Percentiles rank a stretch among this genome's conserved stretches.
Conservation (phyloP, 805 yeast species). For the Millerozyma acaciae region DNA sequence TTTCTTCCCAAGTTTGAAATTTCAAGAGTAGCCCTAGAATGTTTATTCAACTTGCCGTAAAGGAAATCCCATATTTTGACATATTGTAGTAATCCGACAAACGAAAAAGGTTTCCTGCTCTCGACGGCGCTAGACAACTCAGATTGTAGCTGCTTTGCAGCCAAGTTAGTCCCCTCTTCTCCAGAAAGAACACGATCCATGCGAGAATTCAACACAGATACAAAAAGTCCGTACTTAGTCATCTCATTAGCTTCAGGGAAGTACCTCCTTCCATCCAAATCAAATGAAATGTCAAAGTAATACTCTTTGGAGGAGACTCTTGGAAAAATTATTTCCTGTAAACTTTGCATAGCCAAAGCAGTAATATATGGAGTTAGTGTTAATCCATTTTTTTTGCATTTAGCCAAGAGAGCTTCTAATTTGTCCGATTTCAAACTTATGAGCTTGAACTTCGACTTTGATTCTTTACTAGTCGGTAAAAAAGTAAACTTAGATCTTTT, state of each 20-base stretch:
- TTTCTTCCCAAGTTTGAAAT: conserved; percentile 18
- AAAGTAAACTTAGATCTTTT: conserved; percentile 10
- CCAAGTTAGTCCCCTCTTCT: not conserved
- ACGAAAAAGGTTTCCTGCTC: conserved; percentile 8
- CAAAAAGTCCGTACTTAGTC: not conserved
- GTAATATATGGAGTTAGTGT: conserved; percentile 20
- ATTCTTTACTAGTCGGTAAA: conserved; percentile 3
- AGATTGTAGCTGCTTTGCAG: not conserved
- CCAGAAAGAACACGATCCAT: not conserved
- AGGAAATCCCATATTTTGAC: conserved; percentile 10
- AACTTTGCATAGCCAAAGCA: conserved; percentile 11
- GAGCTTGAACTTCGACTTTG: conserved; percentile 8
- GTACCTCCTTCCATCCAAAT: conserved; percentile 12
- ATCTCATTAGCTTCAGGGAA: conserved; percentile 7
- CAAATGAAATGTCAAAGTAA: conserved; percentile 7
- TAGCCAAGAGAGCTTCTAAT: conserved; percentile 8
- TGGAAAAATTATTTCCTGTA: conserved; percentile 15
- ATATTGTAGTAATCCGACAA: conserved; percentile 11
- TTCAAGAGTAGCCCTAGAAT: conserved; percentile 12
- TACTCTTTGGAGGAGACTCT: not conserved
- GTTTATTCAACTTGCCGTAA: conserved; percentile 7
- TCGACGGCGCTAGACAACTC: conserved; percentile 3
- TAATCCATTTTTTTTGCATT: conserved; percentile 11
- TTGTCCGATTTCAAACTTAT: conserved; percentile 12
- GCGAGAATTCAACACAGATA: not conserved